A percentile compares a stretch with the other conserved stretches of the same genome.
Conservation (phyloP, 768 basidiomycete genomes). For the Boletus vinaceobasis region DNA sequence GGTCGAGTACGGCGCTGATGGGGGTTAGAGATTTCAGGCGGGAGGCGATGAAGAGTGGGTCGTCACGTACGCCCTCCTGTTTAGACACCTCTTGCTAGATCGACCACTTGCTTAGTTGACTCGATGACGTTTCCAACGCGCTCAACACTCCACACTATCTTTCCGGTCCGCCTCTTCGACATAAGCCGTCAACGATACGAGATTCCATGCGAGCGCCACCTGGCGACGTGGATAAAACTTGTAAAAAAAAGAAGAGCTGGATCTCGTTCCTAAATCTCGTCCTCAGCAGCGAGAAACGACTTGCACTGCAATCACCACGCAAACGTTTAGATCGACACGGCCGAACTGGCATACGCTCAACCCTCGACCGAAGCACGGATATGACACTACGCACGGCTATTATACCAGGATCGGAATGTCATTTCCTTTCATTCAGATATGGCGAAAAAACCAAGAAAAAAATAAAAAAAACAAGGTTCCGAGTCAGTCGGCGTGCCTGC, state of each 20-base stretch:
- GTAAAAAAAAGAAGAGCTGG: not conserved
- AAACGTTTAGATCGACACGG: constrained; percentile 10
- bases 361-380: not conserved
- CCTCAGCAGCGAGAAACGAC: not conserved
- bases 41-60: not conserved
- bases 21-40: no score
- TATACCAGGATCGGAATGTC: constrained; percentile 2
- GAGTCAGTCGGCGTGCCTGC: constrained; percentile 19
- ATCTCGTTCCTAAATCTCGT: constrained; percentile 21
- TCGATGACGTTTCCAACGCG: not conserved
- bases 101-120: constrained; percentile 8
- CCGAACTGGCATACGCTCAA: not conserved
- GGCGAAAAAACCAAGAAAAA: not conserved
- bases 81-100: constrained; percentile 6
- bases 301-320: constrained; percentile 1
- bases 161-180: no score
- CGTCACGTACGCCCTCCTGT: constrained; percentile 3
- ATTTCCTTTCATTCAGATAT: not conserved
- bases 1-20: no score
- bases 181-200: no score
- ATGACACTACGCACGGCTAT: not conserved
- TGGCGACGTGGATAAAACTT: not conserved
- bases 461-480: constrained; percentile 28
- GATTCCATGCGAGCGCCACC: not conserved
- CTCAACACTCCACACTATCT: not conserved